phyloP scores from a whole-genome alignment of 352 stramenopile genomes.

The Phytopythium mirpurense region DNA sequence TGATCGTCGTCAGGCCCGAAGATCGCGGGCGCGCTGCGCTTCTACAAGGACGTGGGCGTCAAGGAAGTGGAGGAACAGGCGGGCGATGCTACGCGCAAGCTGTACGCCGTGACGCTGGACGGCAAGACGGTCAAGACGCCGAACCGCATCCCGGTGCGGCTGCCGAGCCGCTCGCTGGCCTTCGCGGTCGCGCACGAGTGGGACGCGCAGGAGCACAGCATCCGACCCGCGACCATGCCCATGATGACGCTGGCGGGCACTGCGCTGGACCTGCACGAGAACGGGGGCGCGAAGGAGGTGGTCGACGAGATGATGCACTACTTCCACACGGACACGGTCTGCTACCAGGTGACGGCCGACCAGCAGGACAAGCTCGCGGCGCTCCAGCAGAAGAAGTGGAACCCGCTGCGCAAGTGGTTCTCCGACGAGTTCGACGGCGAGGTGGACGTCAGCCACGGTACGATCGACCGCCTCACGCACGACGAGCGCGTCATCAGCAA shows the following conservation, averaged over 20 bases:
- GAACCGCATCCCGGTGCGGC: constrained; percentile 44
- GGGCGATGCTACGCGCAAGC: constrained; percentile 13
- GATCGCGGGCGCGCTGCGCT: constrained; percentile 73
- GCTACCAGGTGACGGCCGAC: constrained; percentile 60
- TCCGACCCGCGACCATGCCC: constrained; percentile 80
- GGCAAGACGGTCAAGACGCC: constrained; percentile 82
- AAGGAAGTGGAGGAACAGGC: constrained; percentile 40
- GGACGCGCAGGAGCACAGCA: constrained; percentile 71
- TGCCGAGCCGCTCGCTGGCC: constrained; percentile 67
- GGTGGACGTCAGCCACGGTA: constrained; percentile 78
- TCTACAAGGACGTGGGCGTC: constrained; percentile 81
- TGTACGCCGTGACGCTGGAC: constrained; percentile 72
- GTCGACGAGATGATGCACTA: constrained; percentile 85
- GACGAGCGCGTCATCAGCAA: constrained; percentile 55
- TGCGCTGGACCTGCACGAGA: constrained; percentile 59
- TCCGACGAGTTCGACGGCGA: constrained; percentile 62
- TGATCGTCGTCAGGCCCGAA: constrained; percentile 40
- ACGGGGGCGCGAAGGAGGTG: constrained; percentile 46
- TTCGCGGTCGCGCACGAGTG: constrained; percentile 77
- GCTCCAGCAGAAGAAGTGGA: constrained; percentile 84
- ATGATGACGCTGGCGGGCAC: constrained; percentile 86
- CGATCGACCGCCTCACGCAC: constrained; percentile 60
- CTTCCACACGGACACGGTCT: constrained; percentile 78
- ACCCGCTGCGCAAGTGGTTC: constrained; percentile 82
- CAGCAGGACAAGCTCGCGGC: constrained; percentile 78